Evolutionary conservation across 495 filamentous ascomycete genomes (phyloP), one percentile per base, ranked within the genome.

Genomic region (Xylaria curta): DNA sequence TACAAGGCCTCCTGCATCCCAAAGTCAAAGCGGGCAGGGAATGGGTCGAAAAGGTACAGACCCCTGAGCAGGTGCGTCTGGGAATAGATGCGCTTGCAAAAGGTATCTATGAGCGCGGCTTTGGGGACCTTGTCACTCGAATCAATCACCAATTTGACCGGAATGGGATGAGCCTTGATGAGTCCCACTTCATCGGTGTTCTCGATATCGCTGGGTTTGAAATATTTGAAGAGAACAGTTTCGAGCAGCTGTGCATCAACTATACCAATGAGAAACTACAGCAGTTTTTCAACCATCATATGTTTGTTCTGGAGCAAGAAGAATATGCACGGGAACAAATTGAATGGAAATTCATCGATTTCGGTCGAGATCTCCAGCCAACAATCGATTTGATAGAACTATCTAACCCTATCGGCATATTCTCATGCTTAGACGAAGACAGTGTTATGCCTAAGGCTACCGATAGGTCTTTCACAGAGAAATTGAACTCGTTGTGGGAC

Each of bases 231-330:
- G 88, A 93, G 71, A 99, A 99, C 80, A 97, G 94, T 84, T 99
- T 99, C 75, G 97, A 99, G 81, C 97, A 99, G 79, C 89, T 99
- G 6, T 98, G 97, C 83, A 99, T 99, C 85, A 99, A 99, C 78
- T 99, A 98, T 82, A 98, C 97, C 69, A 99, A 99, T 80, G 97
- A 99, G 79, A 99, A 98, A 80, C 89, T 99, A 7, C 97, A 99
- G 79, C 97, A 99, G 74, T 99, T 98, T 80, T 99, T 99, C 87
- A 99, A 99, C 72, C 97, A 99, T 75, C 97, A 99, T 84, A 99
- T 99, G 97, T 99, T 99, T 79, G 97, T 99, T 26, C 83, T 99
- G 26, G 97, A 99, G 78, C 97, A 99, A 78, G 97, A 99, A 78
- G 97, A 99, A 80, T 99, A 99, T 81, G 95, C 97, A 19, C 83